phyloP scores from a whole-genome alignment of 1,139 yeast species.

The Geotrichum candidum region DNA sequence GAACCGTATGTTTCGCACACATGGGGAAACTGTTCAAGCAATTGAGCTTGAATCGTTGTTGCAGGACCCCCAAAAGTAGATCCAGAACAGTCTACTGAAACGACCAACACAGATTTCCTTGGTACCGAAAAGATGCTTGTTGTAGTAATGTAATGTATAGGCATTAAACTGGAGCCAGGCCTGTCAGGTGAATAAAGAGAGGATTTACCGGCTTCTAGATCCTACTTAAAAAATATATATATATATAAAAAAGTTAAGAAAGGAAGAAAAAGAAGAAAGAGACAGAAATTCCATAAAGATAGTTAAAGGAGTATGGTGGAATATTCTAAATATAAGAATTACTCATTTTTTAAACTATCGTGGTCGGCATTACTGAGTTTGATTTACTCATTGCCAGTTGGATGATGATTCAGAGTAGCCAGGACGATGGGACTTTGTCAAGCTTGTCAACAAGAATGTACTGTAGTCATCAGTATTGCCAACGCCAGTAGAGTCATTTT shows the following conservation, averaged over 20 bases:
- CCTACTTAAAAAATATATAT: neutral
- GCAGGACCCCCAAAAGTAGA: neutral
- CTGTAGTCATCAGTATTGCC: neutral
- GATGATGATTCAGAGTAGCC: neutral
- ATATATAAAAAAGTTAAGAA: neutral
- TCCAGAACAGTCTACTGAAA: conserved; percentile 1
- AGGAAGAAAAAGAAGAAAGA: neutral
- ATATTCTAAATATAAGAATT: neutral
- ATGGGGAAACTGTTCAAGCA: conserved; percentile 41
- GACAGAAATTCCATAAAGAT: neutral
- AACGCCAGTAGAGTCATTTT: neutral
- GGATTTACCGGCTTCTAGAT: neutral
- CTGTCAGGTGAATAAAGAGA: neutral
- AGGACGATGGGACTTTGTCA: neutral
- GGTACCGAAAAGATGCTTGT: neutral
- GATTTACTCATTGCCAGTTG: neutral
- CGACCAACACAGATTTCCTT: neutral
- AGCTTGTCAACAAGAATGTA: neutral
- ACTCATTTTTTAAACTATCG: neutral
- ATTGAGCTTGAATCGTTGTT: neutral
- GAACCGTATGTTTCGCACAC: conserved; percentile 45
- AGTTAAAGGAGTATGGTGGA: neutral
- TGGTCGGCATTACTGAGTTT: neutral
- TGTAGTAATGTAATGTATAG: neutral
- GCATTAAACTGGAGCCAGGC: neutral